Evolutionary conservation across 495 filamentous ascomycete species (phyloP).

Genomic region (Stereocaulon alpinum): DNA sequence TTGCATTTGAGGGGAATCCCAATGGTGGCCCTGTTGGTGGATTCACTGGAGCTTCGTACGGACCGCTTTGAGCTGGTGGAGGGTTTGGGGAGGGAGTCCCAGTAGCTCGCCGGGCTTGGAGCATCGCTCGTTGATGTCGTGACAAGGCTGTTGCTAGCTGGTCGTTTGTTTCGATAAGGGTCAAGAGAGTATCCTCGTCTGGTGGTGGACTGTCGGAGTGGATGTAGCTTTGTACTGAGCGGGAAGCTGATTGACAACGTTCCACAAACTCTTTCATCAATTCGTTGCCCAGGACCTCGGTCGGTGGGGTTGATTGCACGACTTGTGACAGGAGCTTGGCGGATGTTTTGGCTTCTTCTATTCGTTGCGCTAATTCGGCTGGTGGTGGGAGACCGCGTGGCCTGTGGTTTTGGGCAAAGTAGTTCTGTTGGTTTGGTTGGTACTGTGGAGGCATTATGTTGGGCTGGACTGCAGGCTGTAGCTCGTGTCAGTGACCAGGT

Average conservation of each 20-base stretch:
- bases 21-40: conserved; percentile 3
- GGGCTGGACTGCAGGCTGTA: conserved; percentile 10
- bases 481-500: conserved; percentile 18
- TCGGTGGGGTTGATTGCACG: conserved; percentile 66
- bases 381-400: conserved; percentile 53
- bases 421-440: conserved; percentile 27
- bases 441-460: conserved; percentile 11
- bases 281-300: conserved; percentile 69
- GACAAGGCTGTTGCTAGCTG: conserved; percentile 66
- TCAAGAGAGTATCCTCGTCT: conserved; percentile 87
- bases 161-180: conserved; percentile 90
- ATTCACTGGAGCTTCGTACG: conserved; percentile 9
- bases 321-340: conserved; percentile 86
- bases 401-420: conserved; percentile 34
- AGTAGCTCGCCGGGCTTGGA: conserved; percentile 48
- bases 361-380: conserved; percentile 68
- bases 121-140: conserved; percentile 69
- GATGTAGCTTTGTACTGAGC: conserved; percentile 77
- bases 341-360: conserved; percentile 83
- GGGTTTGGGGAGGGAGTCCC: conserved; percentile 2
- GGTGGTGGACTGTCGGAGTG: conserved; percentile 62
- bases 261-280: conserved; percentile 87
- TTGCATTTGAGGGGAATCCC: neutral
- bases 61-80: neutral
- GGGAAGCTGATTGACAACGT: conserved; percentile 68